phyloP scores from a whole-genome alignment of 345 rosid species.

The Trapa bicornis region DNA sequence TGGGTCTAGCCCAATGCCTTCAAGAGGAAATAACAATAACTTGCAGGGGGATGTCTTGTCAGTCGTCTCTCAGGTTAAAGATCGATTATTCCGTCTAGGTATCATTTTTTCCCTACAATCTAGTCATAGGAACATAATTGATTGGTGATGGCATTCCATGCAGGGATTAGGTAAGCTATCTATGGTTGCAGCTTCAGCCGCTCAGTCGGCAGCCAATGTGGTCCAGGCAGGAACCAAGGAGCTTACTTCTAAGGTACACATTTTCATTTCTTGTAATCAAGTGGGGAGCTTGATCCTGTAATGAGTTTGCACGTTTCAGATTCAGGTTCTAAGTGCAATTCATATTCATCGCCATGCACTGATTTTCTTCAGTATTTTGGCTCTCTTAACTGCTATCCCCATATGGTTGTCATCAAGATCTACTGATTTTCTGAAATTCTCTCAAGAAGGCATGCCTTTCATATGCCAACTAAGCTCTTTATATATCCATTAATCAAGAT shows the following conservation, averaged over 20 bases:
- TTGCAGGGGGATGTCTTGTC: conserved; percentile 58
- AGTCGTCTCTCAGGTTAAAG: conserved; percentile 68
- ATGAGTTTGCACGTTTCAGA: not conserved
- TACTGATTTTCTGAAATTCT: no score
- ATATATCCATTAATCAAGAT: not conserved
- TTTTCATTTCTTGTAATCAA: not conserved
- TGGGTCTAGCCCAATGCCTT: conserved; percentile 55
- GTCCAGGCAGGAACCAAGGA: conserved; percentile 83
- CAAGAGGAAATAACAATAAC: conserved; percentile 23
- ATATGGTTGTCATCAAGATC: no score
- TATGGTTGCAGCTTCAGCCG: conserved; percentile 76
- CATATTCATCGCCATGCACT: not conserved
- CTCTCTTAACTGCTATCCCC: no score
- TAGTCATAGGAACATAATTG: not conserved
- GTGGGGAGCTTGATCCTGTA: not conserved
- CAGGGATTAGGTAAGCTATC: conserved; percentile 84
- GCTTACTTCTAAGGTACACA: conserved; percentile 52
- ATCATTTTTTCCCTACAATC: not conserved
- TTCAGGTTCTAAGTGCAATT: not conserved
- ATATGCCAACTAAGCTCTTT: no score
- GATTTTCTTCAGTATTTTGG: no score
- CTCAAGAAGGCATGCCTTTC: no score
- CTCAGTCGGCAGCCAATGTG: conserved; percentile 74
- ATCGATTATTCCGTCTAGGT: conserved; percentile 3
- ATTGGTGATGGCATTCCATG: not conserved